A percentile compares a stretch with the other conserved stretches of the same genome.
These are phyloP conservation scores for Geotrichum macrosporum DNA, from an alignment of 1,139 yeast genomes.

Conservation along the genomic window DNA sequence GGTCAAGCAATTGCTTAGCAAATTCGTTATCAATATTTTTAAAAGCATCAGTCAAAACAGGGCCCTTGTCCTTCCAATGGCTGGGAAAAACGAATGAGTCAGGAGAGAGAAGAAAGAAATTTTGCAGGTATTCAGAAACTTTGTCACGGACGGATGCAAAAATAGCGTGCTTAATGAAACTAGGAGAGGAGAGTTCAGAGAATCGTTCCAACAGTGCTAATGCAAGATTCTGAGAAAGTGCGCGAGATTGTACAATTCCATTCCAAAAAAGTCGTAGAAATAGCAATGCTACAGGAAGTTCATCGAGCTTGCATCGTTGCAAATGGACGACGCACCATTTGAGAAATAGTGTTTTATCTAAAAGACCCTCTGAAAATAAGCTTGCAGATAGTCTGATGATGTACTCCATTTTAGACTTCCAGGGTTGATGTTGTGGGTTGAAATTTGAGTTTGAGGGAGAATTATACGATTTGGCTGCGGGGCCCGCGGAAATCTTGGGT, in stretches of 20 bases:
- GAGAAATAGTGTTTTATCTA: conserved; percentile 60
- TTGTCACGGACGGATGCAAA: conserved; percentile 15
- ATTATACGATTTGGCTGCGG: conserved; percentile 32
- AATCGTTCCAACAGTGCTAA: conserved; percentile 27
- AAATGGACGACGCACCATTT: conserved; percentile 59
- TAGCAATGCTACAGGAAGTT: conserved; percentile 54
- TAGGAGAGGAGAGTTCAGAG: conserved; percentile 17
- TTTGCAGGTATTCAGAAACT: conserved; percentile 23
- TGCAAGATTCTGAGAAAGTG: conserved; percentile 33
- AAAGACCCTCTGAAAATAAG: conserved; percentile 60
- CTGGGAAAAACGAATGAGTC: conserved; percentile 77
- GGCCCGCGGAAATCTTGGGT: conserved; percentile 6
- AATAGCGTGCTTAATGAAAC: conserved; percentile 11
- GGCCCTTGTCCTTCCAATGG: conserved; percentile 61
- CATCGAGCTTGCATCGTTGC: conserved; percentile 44
- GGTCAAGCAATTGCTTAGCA: conserved; percentile 30
- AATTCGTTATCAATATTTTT: conserved; percentile 21
- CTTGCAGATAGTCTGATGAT: conserved; percentile 56
- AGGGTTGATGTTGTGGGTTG: conserved; percentile 31
- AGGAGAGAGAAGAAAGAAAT: conserved; percentile 50
- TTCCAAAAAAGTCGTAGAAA: conserved; percentile 69
- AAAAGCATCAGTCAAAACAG: conserved; percentile 46
- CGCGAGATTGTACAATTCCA: conserved; percentile 52
- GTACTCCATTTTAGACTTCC: conserved; percentile 56
- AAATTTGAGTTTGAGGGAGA: conserved; percentile 21